Evolutionary conservation across 805 yeast genomes (phyloP).

Genomic region (Kuraishia capsulata): DNA sequence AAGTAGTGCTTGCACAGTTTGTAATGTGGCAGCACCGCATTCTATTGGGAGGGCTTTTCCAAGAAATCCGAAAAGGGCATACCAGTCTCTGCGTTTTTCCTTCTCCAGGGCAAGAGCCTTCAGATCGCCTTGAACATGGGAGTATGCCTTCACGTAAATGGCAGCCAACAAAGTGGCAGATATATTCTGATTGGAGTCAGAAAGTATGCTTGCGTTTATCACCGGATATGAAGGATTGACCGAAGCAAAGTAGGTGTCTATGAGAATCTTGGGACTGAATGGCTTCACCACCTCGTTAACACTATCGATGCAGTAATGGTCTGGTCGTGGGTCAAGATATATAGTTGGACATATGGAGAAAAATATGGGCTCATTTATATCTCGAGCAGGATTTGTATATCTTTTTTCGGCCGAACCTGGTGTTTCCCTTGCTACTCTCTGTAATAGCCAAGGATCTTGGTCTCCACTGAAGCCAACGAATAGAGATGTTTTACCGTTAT

Average conservation of each 20-base stretch:
- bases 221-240: background rate
- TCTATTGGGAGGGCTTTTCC: constrained; percentile 4
- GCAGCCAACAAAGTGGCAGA: background rate
- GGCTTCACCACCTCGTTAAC: constrained; percentile 6
- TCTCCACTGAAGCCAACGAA: constrained; percentile 7
- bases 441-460: constrained; percentile 6
- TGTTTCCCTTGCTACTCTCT: background rate
- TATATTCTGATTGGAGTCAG: background rate
- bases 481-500: constrained; percentile 5
- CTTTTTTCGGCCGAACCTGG: too few relatives aligned
- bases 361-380: constrained; percentile 1
- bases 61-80: background rate
- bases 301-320: constrained; percentile 4
- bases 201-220: too few relatives aligned
- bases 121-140: background rate
- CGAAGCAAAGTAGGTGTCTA: background rate
- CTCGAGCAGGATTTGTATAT: constrained; percentile 2
- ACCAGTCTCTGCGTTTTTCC: background rate
- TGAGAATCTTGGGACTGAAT: constrained; percentile 2
- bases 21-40: constrained; percentile 5
- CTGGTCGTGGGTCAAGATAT: constrained; percentile 6
- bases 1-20: constrained; percentile 7
- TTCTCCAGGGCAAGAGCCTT: background rate
- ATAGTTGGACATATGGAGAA: constrained; percentile 5
- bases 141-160: background rate